Evolutionary conservation across 2,329 filamentous ascomycete genomes (phyloP), one percentile per base, ranked within the genome.

Genomic region (Hypoxylon sp.): DNA sequence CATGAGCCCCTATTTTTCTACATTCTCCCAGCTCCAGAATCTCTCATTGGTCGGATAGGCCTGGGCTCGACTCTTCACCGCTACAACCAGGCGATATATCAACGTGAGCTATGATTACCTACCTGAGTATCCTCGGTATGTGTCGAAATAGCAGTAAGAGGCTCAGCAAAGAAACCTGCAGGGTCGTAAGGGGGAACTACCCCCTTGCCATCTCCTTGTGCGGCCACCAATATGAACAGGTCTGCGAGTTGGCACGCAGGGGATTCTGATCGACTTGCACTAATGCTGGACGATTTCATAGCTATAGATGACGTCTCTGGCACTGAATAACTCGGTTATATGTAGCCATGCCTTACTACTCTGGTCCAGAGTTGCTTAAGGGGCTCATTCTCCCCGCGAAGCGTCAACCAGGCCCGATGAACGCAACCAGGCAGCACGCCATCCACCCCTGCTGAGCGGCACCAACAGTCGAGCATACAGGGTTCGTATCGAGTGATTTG

Each of bases 61-160:
- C 23, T 18, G 42, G 42, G 24, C 33, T 41, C 26, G 33, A 42
- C 26, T 48, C 52, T 55, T 48, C 51, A 55, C 51, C 51, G 51
- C 52, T 10, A 55, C 15, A 31, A 27, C 38, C 15, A 10, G 29
- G 45, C 45, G 38, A 37, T 48, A 55, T 49, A 24, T 42, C 13
- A 42, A n/a, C n/a, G n/a, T n/a, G n/a, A n/a, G n/a, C n/a, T n/a
- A n/a, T n/a, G n/a, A n/a, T n/a, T n/a, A n/a, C n/a, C n/a, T n/a
- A n/a, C n/a, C n/a, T n/a, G n/a, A n/a, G n/a, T n/a, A n/a, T n/a
- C n/a, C n/a, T n/a, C n/a, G n/a, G n/a, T n/a, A n/a, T n/a, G n/a
- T n/a, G n/a, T n/a, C n/a, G n/a, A n/a, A n/a, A n/a, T n/a, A n/a
- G n/a, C n/a, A n/a, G n/a, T n/a, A n/a, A n/a, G 29, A 33, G 29